Conservation (phyloP, 768 basidiomycete species). For the Russula griseocarnosa region DNA sequence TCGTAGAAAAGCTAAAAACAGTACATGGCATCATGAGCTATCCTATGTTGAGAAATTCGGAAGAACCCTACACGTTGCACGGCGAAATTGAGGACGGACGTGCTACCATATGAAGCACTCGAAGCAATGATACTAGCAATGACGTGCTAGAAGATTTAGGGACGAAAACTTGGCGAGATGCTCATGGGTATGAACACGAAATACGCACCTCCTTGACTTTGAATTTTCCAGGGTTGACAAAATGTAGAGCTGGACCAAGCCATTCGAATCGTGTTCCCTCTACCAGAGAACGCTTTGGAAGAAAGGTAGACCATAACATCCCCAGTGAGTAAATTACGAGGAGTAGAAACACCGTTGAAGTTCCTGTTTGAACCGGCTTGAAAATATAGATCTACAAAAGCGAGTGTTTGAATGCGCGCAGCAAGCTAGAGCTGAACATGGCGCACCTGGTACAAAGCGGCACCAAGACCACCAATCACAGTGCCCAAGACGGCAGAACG, state of each 20-base stretch:
- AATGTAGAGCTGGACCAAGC: constrained; percentile 41
- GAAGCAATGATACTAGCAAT: constrained; percentile 54
- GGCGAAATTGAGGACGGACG: constrained; percentile 57
- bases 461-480: constrained; percentile 52
- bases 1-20: constrained; percentile 51
- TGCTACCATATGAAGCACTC: constrained; percentile 50
- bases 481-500: constrained; percentile 56
- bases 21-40: background rate
- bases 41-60: background rate
- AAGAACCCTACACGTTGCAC: constrained; percentile 47
- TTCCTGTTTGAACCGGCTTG: constrained; percentile 51
- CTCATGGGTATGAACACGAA: background rate
- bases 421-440: background rate
- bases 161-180: background rate
- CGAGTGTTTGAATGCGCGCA: background rate
- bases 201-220: constrained; percentile 51
- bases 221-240: constrained; percentile 58
- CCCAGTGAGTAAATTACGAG: constrained; percentile 53
- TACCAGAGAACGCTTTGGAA: constrained; percentile 43
- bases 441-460: constrained; percentile 52
- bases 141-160: constrained; percentile 44
- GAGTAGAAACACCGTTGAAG: constrained; percentile 55
- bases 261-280: constrained; percentile 43
- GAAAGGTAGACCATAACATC: constrained; percentile 45
- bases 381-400: constrained; percentile 50